Evolutionary conservation across 441 rosid species (phyloP).

Genomic region (Euphorbia neoarborescens): DNA sequence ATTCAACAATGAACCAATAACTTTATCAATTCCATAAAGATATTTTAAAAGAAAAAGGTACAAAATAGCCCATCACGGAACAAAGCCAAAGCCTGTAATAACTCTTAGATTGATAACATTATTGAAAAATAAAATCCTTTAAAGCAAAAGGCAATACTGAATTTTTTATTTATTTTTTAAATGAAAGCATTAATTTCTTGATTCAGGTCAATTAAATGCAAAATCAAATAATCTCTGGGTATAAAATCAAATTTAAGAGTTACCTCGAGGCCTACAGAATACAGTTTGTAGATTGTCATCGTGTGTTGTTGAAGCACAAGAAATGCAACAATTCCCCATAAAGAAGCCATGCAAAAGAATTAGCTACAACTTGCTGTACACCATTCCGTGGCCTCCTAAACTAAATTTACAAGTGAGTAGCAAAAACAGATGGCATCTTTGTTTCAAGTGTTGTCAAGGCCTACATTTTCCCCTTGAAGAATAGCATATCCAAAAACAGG

Average conservation of each 20-base stretch:
- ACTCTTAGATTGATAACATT: not conserved
- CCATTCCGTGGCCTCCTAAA: conserved; percentile 3
- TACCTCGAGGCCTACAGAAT: conserved; percentile 15
- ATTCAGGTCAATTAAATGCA: conserved; percentile 22
- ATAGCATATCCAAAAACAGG: conserved; percentile 12
- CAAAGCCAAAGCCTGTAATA: conserved; percentile 2
- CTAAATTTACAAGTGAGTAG: not conserved
- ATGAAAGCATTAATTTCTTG: conserved; percentile 1
- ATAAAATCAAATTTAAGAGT: conserved; percentile 22
- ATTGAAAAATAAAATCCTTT: not conserved
- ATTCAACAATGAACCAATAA: too few species aligned
- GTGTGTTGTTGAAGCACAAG: not conserved
- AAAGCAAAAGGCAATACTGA: conserved; percentile 15
- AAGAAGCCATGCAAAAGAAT: conserved; percentile 5
- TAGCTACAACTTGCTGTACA: conserved; percentile 4
- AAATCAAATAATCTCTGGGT: conserved; percentile 17
- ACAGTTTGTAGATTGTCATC: conserved; percentile 2
- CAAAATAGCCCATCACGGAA: conserved; percentile 4
- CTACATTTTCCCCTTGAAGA: conserved; percentile 14
- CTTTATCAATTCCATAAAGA: too few species aligned
- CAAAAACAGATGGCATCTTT: not conserved
- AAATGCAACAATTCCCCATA: not conserved
- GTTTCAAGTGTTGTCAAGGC: conserved; percentile 14
- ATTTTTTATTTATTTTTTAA: too few species aligned
- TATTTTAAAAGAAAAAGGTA: too few species aligned